Percentiles rank a stretch among this genome's conserved stretches.
These are phyloP conservation scores for Eucalyptus urophylla DNA, from an alignment of 345 rosid genomes.

Conservation along the genomic window DNA sequence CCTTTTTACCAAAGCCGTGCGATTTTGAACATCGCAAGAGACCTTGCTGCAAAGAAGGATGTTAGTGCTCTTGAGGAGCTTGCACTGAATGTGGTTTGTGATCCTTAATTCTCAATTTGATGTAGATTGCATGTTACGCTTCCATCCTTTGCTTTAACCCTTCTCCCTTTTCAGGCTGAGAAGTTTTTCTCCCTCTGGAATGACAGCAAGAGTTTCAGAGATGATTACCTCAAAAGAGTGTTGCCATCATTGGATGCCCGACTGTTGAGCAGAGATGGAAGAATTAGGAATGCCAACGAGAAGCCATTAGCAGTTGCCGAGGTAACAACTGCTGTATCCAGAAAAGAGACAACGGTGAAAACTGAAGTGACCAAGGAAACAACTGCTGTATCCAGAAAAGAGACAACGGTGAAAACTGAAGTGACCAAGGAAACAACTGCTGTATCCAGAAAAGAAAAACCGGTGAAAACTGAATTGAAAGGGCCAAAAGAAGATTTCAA, in stretches of 20 bases:
- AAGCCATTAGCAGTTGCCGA: conserved; percentile 40
- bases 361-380: not conserved
- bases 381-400: conserved; percentile 4
- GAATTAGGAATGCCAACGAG: conserved; percentile 48
- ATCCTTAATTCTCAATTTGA: not conserved
- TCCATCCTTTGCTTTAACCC: not conserved
- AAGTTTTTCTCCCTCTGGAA: conserved; percentile 76
- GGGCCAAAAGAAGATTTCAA: conserved; percentile 54
- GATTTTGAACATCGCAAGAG: conserved; percentile 42
- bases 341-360: conserved; percentile 6
- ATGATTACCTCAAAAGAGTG: conserved; percentile 72
- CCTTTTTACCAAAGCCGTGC: conserved; percentile 28
- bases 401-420: conserved; percentile 25
- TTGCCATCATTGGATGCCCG: conserved; percentile 48
- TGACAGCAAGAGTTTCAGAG: conserved; percentile 56
- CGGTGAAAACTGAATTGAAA: conserved; percentile 39
- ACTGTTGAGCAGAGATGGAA: conserved; percentile 61
- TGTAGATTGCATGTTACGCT: not conserved
- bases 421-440: not conserved
- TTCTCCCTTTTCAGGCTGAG: conserved; percentile 37
- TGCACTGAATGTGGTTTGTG: conserved; percentile 33
- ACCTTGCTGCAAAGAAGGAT: conserved; percentile 50
- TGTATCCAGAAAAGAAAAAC: conserved; percentile 12
- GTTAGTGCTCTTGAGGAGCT: conserved; percentile 45
- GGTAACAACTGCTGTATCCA: conserved; percentile 7